Percentiles rank a stretch among this genome's conserved stretches.
These are phyloP conservation scores for Talaromyces thailandensis DNA, from an alignment of 495 filamentous ascomycete species.

Conservation along the genomic window DNA sequence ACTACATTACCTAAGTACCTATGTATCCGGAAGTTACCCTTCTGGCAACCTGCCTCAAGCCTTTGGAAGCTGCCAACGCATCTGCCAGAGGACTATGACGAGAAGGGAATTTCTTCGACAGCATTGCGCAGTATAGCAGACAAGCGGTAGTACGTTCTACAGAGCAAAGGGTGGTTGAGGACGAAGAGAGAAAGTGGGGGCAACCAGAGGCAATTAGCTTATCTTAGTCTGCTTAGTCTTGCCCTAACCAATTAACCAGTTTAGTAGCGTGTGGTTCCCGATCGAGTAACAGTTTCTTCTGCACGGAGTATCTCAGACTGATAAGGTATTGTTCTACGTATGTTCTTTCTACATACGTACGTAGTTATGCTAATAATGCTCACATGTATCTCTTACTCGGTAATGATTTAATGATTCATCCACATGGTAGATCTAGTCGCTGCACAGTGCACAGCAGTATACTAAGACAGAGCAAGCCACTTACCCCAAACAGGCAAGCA, in stretches of 20 bases:
- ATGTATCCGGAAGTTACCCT: no score
- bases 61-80: not conserved
- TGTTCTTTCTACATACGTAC: not conserved
- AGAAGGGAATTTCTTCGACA: not conserved
- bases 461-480: not conserved
- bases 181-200: not conserved
- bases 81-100: not conserved
- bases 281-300: not conserved
- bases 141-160: not conserved
- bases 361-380: not conserved
- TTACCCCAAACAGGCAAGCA: conserved; percentile 3
- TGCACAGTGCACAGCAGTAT: not conserved
- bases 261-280: not conserved
- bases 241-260: not conserved
- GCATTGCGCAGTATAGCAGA: not conserved
- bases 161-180: not conserved
- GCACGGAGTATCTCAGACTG: not conserved
- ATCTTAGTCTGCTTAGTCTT: not conserved
- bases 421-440: not conserved
- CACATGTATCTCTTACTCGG: no score
- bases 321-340: not conserved
- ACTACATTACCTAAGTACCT: no score
- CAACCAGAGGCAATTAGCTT: not conserved
- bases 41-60: no score
- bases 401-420: no score